These are phyloP conservation scores for Aspergillus pseudoviridinutans DNA, from an alignment of 2,329 filamentous ascomycete genomes.

Conservation along the genomic window DNA sequence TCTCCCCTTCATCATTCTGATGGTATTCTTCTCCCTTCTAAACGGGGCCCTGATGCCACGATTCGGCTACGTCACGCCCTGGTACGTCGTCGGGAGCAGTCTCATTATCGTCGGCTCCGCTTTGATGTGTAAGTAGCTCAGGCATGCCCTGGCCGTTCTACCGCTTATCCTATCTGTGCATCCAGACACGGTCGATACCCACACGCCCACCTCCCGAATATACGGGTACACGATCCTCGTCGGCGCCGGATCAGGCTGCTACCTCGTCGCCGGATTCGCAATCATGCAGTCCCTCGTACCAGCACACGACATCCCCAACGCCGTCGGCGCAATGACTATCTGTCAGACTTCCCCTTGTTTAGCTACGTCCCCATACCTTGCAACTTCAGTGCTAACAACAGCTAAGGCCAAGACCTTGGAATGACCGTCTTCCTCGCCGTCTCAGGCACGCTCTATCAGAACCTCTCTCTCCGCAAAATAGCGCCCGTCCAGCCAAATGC, in stretches of 20 bases:
- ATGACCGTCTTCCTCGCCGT: slow-evolving; percentile 3
- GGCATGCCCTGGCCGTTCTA: too few relatives aligned
- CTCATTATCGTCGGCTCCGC: slow-evolving; percentile 4
- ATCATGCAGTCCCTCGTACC: slow-evolving; percentile 5
- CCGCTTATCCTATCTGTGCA: not conserved
- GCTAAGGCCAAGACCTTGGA: slow-evolving; percentile 2
- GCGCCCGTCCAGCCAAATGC: not conserved
- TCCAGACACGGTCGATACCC: not conserved
- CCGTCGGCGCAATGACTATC: slow-evolving; percentile 1
- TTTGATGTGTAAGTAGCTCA: slow-evolving; percentile 5
- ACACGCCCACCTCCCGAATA: not conserved
- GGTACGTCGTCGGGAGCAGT: slow-evolving; percentile 2
- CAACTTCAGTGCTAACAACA: not conserved
- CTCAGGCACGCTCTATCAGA: slow-evolving; percentile 2
- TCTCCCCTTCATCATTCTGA: slow-evolving; percentile 14
- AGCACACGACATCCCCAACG: not conserved
- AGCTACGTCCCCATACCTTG: not conserved
- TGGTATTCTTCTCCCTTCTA: slow-evolving; percentile 3
- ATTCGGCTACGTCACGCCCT: slow-evolving; percentile 1
- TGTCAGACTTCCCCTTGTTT: not conserved
- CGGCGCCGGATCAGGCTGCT: slow-evolving; percentile 5
- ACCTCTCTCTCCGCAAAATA: slow-evolving; percentile 1
- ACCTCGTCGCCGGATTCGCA: slow-evolving; percentile 4
- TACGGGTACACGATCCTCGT: slow-evolving; percentile 7
- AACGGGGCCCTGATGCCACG: slow-evolving; percentile 5